These are phyloP conservation scores for Aspergillus aculeatus DNA, from an alignment of 2,329 filamentous ascomycete species.

Conservation along the genomic window DNA sequence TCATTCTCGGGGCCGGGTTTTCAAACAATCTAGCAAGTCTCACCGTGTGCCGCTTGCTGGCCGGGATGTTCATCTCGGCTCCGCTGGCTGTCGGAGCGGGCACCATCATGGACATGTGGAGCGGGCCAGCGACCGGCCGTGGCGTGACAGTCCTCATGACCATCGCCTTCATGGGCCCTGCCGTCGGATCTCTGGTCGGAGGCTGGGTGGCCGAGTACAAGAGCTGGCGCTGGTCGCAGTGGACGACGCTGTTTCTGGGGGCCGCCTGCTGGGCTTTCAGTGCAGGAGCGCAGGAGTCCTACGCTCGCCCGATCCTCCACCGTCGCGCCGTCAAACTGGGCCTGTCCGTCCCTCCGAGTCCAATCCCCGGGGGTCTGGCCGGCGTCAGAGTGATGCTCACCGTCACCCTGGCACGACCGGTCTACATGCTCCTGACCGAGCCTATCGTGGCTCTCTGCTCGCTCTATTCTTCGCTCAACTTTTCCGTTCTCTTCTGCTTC, in stretches of 20 bases:
- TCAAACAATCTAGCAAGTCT: conserved; percentile 5
- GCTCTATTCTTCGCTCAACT: conserved; percentile 56
- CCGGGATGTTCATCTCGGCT: conserved; percentile 8
- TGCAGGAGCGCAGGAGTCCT: conserved; percentile 61
- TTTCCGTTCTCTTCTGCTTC: conserved; percentile 77
- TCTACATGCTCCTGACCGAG: conserved; percentile 59
- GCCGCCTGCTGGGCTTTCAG: conserved; percentile 61
- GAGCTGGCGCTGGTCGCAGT: conserved; percentile 73
- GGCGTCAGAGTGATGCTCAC: conserved; percentile 8
- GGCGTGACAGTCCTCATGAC: conserved; percentile 33
- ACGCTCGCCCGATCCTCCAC: conserved; percentile 66
- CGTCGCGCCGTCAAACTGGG: conserved; percentile 45
- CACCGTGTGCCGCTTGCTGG: conserved; percentile 11
- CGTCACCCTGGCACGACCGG: conserved; percentile 51
- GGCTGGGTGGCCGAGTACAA: conserved; percentile 60
- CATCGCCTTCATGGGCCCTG: conserved; percentile 55
- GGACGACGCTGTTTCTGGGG: conserved; percentile 63
- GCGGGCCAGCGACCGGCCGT: neutral
- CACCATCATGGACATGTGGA: conserved; percentile 18
- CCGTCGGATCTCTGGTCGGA: conserved; percentile 57
- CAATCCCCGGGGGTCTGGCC: neutral
- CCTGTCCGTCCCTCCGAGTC: neutral
- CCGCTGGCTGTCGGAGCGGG: conserved; percentile 16
- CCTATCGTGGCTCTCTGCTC: conserved; percentile 9
- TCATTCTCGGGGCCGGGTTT: conserved; percentile 11